phyloP scores from a whole-genome alignment of 2,329 filamentous ascomycete genomes.

The Trichoderma gracile region DNA sequence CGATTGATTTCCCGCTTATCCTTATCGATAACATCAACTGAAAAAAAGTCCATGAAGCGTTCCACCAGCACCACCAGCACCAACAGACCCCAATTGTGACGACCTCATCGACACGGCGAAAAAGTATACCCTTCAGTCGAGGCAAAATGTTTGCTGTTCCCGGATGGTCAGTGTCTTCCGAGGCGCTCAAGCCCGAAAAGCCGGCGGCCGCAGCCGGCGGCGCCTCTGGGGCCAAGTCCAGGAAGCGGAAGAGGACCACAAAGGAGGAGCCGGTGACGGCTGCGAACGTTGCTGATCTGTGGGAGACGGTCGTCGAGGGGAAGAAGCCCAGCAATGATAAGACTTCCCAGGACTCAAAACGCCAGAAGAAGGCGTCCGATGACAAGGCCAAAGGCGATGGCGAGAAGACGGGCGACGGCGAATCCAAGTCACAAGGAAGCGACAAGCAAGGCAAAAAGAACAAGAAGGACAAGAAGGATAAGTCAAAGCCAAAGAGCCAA shows the following conservation, averaged over 20 bases:
- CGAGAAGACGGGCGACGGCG: conserved; percentile 35
- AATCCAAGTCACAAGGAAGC: conserved; percentile 5
- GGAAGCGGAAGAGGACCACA: conserved; percentile 56
- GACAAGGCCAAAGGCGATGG: conserved; percentile 34
- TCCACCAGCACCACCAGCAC: background rate
- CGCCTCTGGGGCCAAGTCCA: conserved; percentile 48
- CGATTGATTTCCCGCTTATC: background rate
- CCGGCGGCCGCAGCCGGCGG: conserved; percentile 37
- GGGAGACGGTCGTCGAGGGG: conserved; percentile 76
- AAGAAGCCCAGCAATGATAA: conserved; percentile 44
- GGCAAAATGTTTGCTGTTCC: conserved; percentile 82
- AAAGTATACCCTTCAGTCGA: background rate
- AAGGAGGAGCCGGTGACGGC: conserved; percentile 55
- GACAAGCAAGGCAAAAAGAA: conserved; percentile 42
- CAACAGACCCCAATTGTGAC: background rate
- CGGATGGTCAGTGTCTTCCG: conserved; percentile 82
- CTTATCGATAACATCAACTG: conserved; percentile 2
- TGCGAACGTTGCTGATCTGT: conserved; percentile 74
- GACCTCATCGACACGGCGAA: background rate
- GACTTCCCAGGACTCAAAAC: conserved; percentile 37
- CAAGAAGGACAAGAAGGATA: conserved; percentile 26
- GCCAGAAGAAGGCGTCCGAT: conserved; percentile 35
- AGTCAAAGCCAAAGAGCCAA: conserved; percentile 26
- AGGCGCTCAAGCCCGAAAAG: conserved; percentile 69
- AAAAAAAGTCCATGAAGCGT: conserved; percentile 7